phyloP scores from a whole-genome alignment of 805 yeast species.

The Metschnikowia orientalis region DNA sequence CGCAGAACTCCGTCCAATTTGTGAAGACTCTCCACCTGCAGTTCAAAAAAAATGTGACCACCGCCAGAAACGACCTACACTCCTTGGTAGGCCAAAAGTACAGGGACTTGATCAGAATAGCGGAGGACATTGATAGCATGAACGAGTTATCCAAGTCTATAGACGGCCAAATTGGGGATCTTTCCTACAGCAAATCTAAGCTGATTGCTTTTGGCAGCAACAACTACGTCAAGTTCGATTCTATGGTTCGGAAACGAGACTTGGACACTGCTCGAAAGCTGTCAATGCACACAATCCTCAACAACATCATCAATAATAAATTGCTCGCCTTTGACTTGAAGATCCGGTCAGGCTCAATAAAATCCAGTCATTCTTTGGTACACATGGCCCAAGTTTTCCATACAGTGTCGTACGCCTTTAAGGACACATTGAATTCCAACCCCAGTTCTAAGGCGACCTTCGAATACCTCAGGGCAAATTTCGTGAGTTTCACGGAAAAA shows the following conservation, averaged over 20 bases:
- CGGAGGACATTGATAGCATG: conserved; percentile 39
- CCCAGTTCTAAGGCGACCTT: conserved; percentile 16
- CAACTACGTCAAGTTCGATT: conserved; percentile 20
- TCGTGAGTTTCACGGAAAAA: conserved; percentile 22
- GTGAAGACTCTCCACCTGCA: conserved; percentile 28
- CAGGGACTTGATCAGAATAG: conserved; percentile 40
- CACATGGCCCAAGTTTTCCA: conserved; percentile 33
- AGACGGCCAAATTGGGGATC: conserved; percentile 25
- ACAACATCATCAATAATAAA: conserved; percentile 27
- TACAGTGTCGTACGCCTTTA: conserved; percentile 25
- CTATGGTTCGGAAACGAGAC: conserved; percentile 14
- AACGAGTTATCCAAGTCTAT: conserved; percentile 20
- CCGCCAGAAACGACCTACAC: conserved; percentile 33
- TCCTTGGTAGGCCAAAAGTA: conserved; percentile 37
- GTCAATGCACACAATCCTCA: conserved; percentile 24
- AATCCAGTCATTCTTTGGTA: conserved; percentile 25
- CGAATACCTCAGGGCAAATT: conserved; percentile 21
- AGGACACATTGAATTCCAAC: conserved; percentile 15
- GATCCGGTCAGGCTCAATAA: conserved; percentile 14
- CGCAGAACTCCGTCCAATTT: conserved; percentile 28
- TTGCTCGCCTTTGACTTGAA: conserved; percentile 29
- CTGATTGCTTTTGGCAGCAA: conserved; percentile 25
- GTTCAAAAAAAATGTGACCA: conserved; percentile 24
- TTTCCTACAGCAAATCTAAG: conserved; percentile 29
- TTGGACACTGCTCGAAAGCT: conserved; percentile 19